A percentile compares a stretch with the other conserved stretches of the same genome.
phyloP scores from a whole-genome alignment of 768 basidiomycete species.

The Grammothele lineata region DNA sequence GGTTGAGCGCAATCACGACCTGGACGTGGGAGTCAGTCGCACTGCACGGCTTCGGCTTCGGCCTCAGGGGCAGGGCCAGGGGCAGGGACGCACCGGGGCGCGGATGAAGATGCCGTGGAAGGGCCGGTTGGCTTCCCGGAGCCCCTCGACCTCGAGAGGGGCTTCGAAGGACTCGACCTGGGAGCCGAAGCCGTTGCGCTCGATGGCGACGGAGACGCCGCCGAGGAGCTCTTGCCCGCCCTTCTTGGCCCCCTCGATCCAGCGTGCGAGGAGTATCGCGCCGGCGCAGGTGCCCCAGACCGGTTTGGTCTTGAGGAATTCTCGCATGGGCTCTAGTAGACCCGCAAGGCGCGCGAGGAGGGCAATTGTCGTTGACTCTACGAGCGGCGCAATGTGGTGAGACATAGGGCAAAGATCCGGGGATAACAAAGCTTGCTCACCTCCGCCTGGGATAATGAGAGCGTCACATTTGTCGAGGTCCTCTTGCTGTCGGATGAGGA shows the following conservation, averaged over 20 bases:
- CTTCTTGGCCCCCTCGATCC: conserved; percentile 73
- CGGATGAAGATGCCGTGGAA: conserved; percentile 92
- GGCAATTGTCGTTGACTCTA: conserved; percentile 92
- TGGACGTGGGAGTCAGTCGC: conserved; percentile 32
- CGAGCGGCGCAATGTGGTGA: background rate
- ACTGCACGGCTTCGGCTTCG: background rate
- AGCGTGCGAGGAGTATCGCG: conserved; percentile 79
- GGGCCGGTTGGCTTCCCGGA: conserved; percentile 54
- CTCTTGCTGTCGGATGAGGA: conserved; percentile 67
- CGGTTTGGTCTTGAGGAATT: conserved; percentile 67
- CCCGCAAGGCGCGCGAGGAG: conserved; percentile 69
- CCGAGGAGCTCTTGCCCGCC: conserved; percentile 86
- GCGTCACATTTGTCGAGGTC: conserved; percentile 78
- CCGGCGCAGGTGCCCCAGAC: conserved; percentile 98
- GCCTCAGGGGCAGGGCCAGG: background rate
- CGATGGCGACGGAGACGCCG: conserved; percentile 75
- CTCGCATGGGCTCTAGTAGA: conserved; percentile 72
- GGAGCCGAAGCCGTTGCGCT: conserved; percentile 91
- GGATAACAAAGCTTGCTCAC: conserved; percentile 39
- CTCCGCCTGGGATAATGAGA: conserved; percentile 91
- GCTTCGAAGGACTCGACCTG: conserved; percentile 92
- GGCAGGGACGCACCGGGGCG: conserved; percentile 62
- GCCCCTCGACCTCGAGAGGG: conserved; percentile 56
- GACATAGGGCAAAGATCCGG: background rate
- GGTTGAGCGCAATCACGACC: conserved; percentile 58